phyloP scores from a whole-genome alignment of 164 flowering plant genomes.

The Macadamia tetraphylla region DNA sequence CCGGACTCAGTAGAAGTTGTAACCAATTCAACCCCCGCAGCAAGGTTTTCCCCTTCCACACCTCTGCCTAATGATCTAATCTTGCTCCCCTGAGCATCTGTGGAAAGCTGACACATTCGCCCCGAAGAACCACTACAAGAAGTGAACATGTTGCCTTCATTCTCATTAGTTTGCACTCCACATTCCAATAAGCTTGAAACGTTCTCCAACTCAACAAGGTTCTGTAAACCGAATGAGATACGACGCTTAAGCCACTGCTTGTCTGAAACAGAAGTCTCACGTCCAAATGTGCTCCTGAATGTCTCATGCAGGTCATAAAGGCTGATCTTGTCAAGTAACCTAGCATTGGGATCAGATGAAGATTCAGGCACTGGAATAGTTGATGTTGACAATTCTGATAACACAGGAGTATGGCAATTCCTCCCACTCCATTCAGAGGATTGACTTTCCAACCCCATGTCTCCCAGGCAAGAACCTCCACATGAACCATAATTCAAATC shows the following conservation, averaged over 20 bases:
- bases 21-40: too few species aligned
- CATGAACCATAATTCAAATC: constrained; percentile 28
- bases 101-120: constrained; percentile 3
- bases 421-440: constrained; percentile 32
- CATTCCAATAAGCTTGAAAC: constrained; percentile 22
- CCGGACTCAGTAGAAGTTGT: constrained; percentile 4
- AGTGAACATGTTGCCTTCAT: constrained; percentile 14
- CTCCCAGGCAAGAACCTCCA: constrained; percentile 24
- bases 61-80: constrained; percentile 5
- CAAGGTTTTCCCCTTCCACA: constrained; percentile 5
- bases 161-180: constrained; percentile 20
- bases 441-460: constrained; percentile 34
- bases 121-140: constrained; percentile 15
- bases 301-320: constrained; percentile 28
- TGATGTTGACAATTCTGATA: constrained; percentile 29
- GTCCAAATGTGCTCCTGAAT: constrained; percentile 28
- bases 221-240: constrained; percentile 24
- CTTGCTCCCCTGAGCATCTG: constrained; percentile 6
- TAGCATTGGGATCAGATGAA: constrained; percentile 16
- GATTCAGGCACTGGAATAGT: constrained; percentile 26
- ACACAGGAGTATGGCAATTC: constrained; percentile 27
- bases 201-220: constrained; percentile 25
- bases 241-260: constrained; percentile 34
- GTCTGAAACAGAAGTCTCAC: constrained; percentile 25
- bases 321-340: constrained; percentile 22